These are phyloP conservation scores for Penicillium sp. DNA, from an alignment of 2,329 filamentous ascomycete genomes.

Conservation along the genomic window DNA sequence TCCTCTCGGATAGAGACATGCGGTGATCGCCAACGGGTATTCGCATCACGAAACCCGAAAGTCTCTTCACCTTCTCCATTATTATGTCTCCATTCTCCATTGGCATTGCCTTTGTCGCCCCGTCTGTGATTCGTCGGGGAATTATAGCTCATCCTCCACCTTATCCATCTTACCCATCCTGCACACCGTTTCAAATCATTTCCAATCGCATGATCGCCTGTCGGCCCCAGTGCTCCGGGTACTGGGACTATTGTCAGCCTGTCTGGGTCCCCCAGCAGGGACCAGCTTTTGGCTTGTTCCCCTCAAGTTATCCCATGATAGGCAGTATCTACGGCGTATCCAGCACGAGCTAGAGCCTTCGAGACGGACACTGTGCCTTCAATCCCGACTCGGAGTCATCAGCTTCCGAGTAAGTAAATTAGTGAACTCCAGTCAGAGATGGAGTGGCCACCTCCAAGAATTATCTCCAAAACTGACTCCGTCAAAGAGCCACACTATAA, in stretches of 20 bases:
- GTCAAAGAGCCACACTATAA: neutral
- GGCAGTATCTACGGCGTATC: neutral
- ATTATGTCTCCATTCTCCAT: neutral
- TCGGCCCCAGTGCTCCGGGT: constrained; percentile 3
- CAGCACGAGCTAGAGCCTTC: neutral
- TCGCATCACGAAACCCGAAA: constrained; percentile 18
- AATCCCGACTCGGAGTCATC: neutral
- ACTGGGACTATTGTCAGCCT: constrained; percentile 7
- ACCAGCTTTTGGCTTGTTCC: neutral
- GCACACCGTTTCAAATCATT: constrained; percentile 1
- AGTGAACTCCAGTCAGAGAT: neutral
- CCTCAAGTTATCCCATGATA: neutral
- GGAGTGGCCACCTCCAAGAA: neutral
- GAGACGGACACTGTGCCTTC: neutral
- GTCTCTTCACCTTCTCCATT: neutral
- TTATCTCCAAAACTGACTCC: neutral
- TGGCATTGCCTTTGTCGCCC: neutral
- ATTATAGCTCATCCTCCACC: neutral
- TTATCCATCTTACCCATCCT: neutral
- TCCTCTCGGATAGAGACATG: constrained; percentile 21
- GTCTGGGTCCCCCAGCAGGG: constrained; percentile 4
- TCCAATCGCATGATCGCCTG: constrained; percentile 17
- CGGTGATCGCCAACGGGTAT: constrained; percentile 31
- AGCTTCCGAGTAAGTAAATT: neutral
- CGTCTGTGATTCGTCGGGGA: constrained; percentile 28